Evolutionary conservation across 1,284 basidiomycete genomes (phyloP), one percentile per base, ranked within the genome.

Genomic region (Crucibulum cyathiforme): DNA sequence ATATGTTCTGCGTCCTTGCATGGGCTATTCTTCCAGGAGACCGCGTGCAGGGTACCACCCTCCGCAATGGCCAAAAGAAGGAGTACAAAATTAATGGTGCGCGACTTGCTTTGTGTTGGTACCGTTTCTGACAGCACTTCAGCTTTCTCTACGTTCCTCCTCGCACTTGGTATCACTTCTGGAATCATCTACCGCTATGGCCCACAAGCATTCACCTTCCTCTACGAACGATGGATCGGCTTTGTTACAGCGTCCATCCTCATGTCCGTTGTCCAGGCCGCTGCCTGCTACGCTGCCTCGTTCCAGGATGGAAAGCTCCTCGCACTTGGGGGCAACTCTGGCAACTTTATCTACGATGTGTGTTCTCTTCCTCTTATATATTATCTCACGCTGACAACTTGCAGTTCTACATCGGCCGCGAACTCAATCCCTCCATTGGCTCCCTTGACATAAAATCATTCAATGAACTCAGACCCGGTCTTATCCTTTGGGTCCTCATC

Each of bases 401-500:
- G n/a, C 69, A 98, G 95, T 99, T 95, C 83, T 99, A 90, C 81
- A 96, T 99, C 66, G 98, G 98, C 35, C 92, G 98, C 57, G 94
- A 96, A 71, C 82, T 99, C 55, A 99, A 99, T 79, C 97, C 98
- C 0, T 88, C 89, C 2, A 87, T 95, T 59, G 92, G 93, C 45
- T 87, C 85, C 12, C 93, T 98, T 61, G 98, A 99, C 74, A 85
- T 99, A 85, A 99, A 99, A 77, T 93, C 92, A 0, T 99, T 99
- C 87, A 98, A 95, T 71, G 96, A 98, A 71, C 87, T 97, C 39
- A 89, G 98, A 38, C 98, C 97, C 0, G 98, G 97, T 12, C 85
- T 99, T 57, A 98, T 99, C 65, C 88, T 98, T 19, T 99, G 97
- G 98, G 81, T 89, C 36, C 83, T 99, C 58, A 84, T 97, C 74